A percentile compares a stretch with the other conserved stretches of the same genome.
Conservation (phyloP, 768 basidiomycete species). For the Candolleomyces aberdarensis region DNA sequence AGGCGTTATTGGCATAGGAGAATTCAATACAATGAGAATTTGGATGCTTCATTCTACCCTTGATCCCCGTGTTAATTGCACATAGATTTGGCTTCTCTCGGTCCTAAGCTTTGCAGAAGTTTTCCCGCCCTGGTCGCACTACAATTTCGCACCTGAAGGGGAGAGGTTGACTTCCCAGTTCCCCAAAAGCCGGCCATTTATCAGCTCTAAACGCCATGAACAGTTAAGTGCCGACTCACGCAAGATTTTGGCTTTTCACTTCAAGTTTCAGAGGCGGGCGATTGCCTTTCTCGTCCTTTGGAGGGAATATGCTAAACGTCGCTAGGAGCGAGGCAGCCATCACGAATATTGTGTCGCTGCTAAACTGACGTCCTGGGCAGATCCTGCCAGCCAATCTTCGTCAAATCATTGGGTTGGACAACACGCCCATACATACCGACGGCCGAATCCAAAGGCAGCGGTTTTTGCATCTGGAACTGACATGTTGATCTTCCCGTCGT, state of each 20-base stretch:
- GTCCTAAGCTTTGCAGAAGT: too few species aligned
- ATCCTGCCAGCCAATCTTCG: slow-evolving; percentile 5
- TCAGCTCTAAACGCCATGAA: not conserved
- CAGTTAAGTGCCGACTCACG: not conserved
- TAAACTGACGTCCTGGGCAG: slow-evolving; percentile 24
- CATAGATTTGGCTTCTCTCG: too few species aligned
- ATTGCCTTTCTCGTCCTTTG: slow-evolving; percentile 16
- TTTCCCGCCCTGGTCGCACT: too few species aligned
- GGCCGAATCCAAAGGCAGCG: slow-evolving; percentile 20
- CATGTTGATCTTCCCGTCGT: slow-evolving; percentile 9
- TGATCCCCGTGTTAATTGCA: not conserved
- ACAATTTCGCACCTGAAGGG: not conserved
- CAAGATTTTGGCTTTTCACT: not conserved
- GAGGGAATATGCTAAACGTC: slow-evolving; percentile 15
- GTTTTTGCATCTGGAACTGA: slow-evolving; percentile 16
- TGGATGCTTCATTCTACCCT: not conserved
- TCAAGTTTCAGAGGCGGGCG: not conserved
- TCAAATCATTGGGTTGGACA: too few species aligned
- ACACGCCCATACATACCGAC: slow-evolving; percentile 12
- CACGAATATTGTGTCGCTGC: slow-evolving; percentile 14
- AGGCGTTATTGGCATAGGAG: too few species aligned
- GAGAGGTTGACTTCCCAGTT: not conserved
- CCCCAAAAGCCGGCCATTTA: not conserved
- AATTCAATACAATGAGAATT: too few species aligned
- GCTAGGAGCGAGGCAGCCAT: slow-evolving; percentile 17